Evolutionary conservation across 2,329 filamentous ascomycete species (phyloP).

Genomic region (Pyrenophora tritici-repentis): DNA sequence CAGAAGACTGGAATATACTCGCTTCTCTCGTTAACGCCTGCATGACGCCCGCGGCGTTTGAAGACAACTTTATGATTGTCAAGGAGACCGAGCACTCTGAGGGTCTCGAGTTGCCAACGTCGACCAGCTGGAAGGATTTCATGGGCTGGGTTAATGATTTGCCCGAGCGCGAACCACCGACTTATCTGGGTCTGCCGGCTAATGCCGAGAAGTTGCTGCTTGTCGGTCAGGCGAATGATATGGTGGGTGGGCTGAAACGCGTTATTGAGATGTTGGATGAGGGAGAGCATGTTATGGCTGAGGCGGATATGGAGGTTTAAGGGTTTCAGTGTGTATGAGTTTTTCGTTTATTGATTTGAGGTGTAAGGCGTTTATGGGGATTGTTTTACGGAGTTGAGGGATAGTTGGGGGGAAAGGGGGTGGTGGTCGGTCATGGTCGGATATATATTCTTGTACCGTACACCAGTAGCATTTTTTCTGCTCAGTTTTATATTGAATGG

Average conservation of each 20-base stretch:
- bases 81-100: constrained; percentile 60
- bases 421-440: too few species aligned
- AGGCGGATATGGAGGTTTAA: constrained; percentile 47
- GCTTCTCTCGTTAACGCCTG: constrained; percentile 74
- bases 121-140: constrained; percentile 84
- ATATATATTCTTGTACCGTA: neutral
- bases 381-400: neutral
- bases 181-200: constrained; percentile 88
- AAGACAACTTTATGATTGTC: constrained; percentile 88
- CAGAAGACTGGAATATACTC: constrained; percentile 78
- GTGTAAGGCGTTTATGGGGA: neutral
- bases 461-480: neutral
- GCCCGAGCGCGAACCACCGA: constrained; percentile 94
- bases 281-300: constrained; percentile 85
- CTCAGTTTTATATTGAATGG: too few species aligned
- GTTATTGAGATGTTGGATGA: constrained; percentile 91
- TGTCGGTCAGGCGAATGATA: constrained; percentile 81
- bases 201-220: constrained; percentile 96
- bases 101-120: constrained; percentile 74
- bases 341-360: neutral
- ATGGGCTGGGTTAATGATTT: constrained; percentile 87
- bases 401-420: too few species aligned
- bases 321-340: neutral
- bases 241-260: constrained; percentile 82
- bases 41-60: constrained; percentile 86